Base-by-base conservation (phyloP, 1,139 yeast species). In the Blastobotrys serpentis region DNA sequence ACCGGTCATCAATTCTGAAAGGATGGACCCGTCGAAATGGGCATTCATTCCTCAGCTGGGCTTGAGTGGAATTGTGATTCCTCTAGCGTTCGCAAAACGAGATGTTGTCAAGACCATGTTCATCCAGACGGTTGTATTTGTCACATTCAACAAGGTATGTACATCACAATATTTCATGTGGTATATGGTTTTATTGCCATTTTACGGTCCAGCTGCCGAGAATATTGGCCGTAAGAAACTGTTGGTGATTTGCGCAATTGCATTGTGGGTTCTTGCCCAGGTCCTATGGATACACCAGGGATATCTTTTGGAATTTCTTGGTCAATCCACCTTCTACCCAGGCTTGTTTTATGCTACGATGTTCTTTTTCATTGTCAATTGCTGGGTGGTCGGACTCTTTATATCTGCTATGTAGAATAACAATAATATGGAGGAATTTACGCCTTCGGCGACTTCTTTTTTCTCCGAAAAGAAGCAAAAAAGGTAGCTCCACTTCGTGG, bases 101-200 rank as follows among this genome's bases (percentile, higher is more conserved):
- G 79, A 82, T 51, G 61, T 85, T 23, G 66, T 81, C n/a, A 76
- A 84, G 38, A 78, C 89, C 17, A 66, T 88, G 55, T 87, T 90
- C 62, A 65, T 89, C n/a, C 98, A 90, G 67, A 92, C 98, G 1
- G 84, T 88, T 66, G 78, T 88, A 23, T 92, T 92, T 70, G 96
- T 90, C 30, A 76, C 94, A 1, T 88, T 84, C 70, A 92, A 92
- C 71, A 92, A 92, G 68, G 98, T 92, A 30, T 86, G 95, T 60
- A 92, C 98, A 0, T 87, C 96, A 0, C 75, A 72, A 60, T 92
- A 92, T 66, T 92, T 92, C 66, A 81, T 90, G 57, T 92, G 98
- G 97, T 89, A 84, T 64, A 71, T 92, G 61, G 87, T 89, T 13
- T 79, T 89, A 57, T 67, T 89, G 43, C 98, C 98, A 1, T 79